Evolutionary conservation across 805 yeast species (phyloP), one percentile per base, ranked within the genome.

Genomic region (Candida schatavii): DNA sequence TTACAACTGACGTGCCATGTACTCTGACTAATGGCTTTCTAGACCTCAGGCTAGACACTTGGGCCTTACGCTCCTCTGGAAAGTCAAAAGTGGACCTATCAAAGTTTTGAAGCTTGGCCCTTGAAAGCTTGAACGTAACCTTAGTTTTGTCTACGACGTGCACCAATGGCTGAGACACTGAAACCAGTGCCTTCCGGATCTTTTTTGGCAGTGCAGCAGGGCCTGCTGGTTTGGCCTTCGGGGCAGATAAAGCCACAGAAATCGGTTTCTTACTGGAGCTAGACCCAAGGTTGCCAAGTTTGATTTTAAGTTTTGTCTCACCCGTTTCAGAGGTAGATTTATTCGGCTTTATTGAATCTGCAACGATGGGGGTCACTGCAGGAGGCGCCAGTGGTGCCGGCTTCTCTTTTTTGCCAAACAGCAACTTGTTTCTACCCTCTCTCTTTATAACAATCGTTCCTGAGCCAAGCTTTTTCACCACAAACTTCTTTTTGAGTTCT

Each of bases 391-490:
- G 11, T 7, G 27, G 10, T 23, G 27, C 27, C 27, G 27, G 27
- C 36, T 19, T 21, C n/a, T 32, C 31, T 11, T 54, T 38, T 47
- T 38, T 31, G 1, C 70, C 66, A 37, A 78, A 57, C 50, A 75
- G 82, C 36, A 78, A 74, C 52, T 72, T 76, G 46, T 78, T 70
- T 42, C 80, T 56, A 2, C 81, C 81, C 51, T 81, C 83, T 45
- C 88, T 66, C 48, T 74, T 82, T 15, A 88, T 63, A 4, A 75
- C 67, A n/a, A 88, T 65, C 30, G 68, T 68, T 3, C 82, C 82
- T 20, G 66, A 66, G 0, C 78, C 84, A 4, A 71, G 47, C 39
- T 76, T 51, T 48, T 72, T 75, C 0, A 88, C 87, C 5, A 77
- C 78, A 19, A 93, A 66, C 48, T 78, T 79, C 55, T 78, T 82